Percentiles rank a stretch among this genome's conserved stretches.
Evolutionary conservation across 2,329 filamentous ascomycete species (phyloP).

Genomic region (Pseudogymnoascus sp.): DNA sequence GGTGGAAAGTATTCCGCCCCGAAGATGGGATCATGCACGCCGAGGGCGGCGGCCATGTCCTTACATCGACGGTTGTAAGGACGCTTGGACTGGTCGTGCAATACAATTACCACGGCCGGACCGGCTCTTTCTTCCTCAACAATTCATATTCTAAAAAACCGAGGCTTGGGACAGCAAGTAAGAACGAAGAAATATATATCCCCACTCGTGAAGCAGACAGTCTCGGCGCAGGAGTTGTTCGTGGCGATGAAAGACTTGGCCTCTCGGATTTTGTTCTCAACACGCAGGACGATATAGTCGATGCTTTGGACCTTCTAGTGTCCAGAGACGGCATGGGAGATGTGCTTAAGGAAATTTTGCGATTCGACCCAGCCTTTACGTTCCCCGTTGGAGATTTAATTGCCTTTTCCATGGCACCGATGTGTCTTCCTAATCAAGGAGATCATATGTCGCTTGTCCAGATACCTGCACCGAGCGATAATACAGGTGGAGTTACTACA

Average conservation of each 20-base stretch:
- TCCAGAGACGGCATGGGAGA: constrained; percentile 11
- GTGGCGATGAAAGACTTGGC: constrained; percentile 11
- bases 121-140: not conserved
- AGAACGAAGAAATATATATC: constrained; percentile 20
- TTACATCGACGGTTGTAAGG: constrained; percentile 27
- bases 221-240: constrained; percentile 17
- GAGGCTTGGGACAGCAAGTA: not conserved
- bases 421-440: constrained; percentile 5
- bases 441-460: constrained; percentile 14
- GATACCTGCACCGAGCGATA: constrained; percentile 21
- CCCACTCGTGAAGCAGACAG: constrained; percentile 15
- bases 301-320: constrained; percentile 14
- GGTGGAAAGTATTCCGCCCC: constrained; percentile 24
- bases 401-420: constrained; percentile 13
- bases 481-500: constrained; percentile 17
- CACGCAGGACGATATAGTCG: constrained; percentile 17
- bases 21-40: constrained; percentile 25
- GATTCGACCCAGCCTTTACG: constrained; percentile 13
- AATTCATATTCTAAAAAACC: not conserved
- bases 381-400: constrained; percentile 18
- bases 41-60: constrained; percentile 30
- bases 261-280: constrained; percentile 15
- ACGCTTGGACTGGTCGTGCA: constrained; percentile 22
- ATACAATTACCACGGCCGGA: constrained; percentile 16
- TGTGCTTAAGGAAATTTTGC: constrained; percentile 12